Percentiles rank a stretch among this genome's conserved stretches.
Evolutionary conservation across 2,329 filamentous ascomycete genomes (phyloP).

Genomic region (Blumeriella jaapii): DNA sequence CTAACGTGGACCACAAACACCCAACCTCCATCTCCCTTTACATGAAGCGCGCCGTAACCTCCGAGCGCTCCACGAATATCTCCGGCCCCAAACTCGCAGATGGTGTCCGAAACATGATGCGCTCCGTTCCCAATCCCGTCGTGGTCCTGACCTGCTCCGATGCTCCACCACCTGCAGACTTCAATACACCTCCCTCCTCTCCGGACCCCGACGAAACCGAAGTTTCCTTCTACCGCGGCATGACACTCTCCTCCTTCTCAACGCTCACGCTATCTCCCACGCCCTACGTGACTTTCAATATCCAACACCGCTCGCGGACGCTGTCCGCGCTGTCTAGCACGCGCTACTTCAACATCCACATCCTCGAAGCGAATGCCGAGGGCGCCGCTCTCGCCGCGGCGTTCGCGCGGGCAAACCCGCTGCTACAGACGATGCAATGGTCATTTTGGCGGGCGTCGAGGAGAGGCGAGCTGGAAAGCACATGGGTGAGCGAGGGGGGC

Average conservation of each 20-base stretch:
- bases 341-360: conserved; percentile 20
- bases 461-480: not conserved
- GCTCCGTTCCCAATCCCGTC: conserved; percentile 21
- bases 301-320: conserved; percentile 23
- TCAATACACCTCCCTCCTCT: not conserved
- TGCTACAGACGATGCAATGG: not conserved
- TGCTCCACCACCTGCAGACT: not conserved
- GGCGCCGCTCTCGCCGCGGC: conserved; percentile 18
- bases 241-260: conserved; percentile 27
- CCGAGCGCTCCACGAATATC: not conserved
- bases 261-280: conserved; percentile 22
- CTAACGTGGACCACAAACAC: too few species aligned
- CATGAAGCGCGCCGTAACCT: not conserved
- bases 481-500: not conserved
- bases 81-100: not conserved
- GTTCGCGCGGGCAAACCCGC: conserved; percentile 14
- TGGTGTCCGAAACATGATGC: conserved; percentile 25
- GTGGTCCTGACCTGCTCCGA: conserved; percentile 21
- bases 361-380: conserved; percentile 12
- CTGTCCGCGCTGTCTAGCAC: conserved; percentile 16
- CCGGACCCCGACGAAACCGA: not conserved
- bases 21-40: too few species aligned
- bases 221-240: conserved; percentile 13
- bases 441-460: not conserved
- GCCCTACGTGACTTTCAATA: conserved; percentile 27